Evolutionary conservation across 1,284 basidiomycete species (phyloP).

Genomic region (Heterobasidion irregulare): DNA sequence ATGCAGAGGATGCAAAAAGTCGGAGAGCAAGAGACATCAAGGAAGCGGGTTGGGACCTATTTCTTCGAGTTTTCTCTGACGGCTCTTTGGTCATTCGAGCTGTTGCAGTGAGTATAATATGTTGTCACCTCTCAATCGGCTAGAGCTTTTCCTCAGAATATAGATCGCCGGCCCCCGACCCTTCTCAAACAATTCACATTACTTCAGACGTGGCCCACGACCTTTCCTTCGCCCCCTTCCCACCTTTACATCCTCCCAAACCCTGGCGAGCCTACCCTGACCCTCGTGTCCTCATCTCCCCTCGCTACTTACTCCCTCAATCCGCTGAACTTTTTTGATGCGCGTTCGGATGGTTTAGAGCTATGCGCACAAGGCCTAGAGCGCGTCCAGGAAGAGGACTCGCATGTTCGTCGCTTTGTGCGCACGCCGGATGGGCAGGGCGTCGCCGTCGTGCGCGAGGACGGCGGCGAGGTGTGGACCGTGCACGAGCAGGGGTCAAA

Average conservation of each 20-base stretch:
- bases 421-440: slow-evolving; percentile 72
- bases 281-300: slow-evolving; percentile 52
- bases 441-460: slow-evolving; percentile 51
- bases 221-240: slow-evolving; percentile 35
- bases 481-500: slow-evolving; percentile 34
- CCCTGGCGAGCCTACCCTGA: slow-evolving; percentile 33
- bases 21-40: slow-evolving; percentile 48
- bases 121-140: not conserved
- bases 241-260: slow-evolving; percentile 50
- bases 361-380: slow-evolving; percentile 30
- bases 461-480: slow-evolving; percentile 58
- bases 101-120: slow-evolving; percentile 51
- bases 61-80: slow-evolving; percentile 64
- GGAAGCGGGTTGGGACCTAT: slow-evolving; percentile 73
- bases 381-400: slow-evolving; percentile 36
- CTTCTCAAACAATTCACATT: slow-evolving; percentile 71
- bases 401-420: slow-evolving; percentile 49
- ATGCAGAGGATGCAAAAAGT: slow-evolving; percentile 31
- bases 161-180: slow-evolving; percentile 85
- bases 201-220: slow-evolving; percentile 47
- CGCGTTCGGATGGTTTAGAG: slow-evolving; percentile 41
- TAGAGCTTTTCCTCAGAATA: slow-evolving; percentile 42
- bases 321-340: slow-evolving; percentile 51
- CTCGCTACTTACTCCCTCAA: slow-evolving; percentile 49
- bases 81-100: slow-evolving; percentile 67